phyloP scores from a whole-genome alignment of 306 rosid genomes.

The Canavalia ensiformis region DNA sequence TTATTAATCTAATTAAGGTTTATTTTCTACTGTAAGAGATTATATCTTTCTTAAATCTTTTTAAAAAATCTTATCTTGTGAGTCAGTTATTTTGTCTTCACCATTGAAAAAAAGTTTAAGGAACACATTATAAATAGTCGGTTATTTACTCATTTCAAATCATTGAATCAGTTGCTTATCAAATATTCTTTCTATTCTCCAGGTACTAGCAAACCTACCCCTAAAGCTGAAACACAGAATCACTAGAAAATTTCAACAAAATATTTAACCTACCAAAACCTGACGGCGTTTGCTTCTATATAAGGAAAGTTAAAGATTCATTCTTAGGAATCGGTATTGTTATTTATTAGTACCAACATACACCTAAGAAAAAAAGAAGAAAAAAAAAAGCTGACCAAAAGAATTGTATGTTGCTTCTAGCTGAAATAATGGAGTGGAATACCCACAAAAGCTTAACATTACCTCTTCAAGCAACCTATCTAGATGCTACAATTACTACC shows the following conservation, averaged over 20 bases:
- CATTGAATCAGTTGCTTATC: no score
- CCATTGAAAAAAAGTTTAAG: no score
- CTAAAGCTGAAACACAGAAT: conserved; percentile 39
- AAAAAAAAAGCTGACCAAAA: conserved; percentile 59
- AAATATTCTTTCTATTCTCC: conserved; percentile 21
- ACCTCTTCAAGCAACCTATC: conserved; percentile 79
- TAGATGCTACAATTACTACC: conserved; percentile 54
- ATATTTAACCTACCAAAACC: conserved; percentile 46
- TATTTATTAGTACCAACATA: conserved; percentile 46
- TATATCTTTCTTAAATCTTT: no score
- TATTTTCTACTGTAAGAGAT: no score
- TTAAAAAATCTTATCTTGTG: no score
- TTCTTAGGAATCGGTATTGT: conserved; percentile 54
- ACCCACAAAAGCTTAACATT: conserved; percentile 64
- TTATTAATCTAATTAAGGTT: no score
- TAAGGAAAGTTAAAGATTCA: conserved; percentile 72
- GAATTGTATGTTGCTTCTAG: conserved; percentile 78
- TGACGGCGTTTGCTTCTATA: conserved; percentile 69
- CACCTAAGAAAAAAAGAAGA: conserved; percentile 50
- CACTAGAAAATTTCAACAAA: conserved; percentile 43
- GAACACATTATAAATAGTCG: no score
- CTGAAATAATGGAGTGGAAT: conserved; percentile 86
- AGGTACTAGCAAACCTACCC: conserved; percentile 27
- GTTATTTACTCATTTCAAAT: no score
- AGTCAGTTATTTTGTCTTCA: no score